A percentile compares a stretch with the other conserved stretches of the same genome.
These are phyloP conservation scores for Batrachochytrium dendrobatidis DNA, from an alignment of 371 early-diverging fungal genomes.

Conservation along the genomic window DNA sequence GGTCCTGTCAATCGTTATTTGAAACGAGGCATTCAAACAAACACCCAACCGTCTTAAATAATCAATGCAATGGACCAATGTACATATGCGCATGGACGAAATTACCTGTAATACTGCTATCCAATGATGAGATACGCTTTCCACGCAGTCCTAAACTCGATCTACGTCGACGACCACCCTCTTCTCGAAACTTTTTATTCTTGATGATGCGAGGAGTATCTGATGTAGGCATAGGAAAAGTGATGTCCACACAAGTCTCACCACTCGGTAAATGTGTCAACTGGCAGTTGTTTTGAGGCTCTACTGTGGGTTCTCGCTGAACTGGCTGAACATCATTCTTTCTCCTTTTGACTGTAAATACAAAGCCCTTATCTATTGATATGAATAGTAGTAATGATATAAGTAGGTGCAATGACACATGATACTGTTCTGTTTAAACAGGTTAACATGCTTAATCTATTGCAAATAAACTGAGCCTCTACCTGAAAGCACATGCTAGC, in stretches of 20 bases:
- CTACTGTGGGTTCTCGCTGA: background rate
- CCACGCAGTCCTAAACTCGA: background rate
- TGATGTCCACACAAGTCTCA: background rate
- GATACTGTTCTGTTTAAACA: too few species aligned
- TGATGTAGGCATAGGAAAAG: background rate
- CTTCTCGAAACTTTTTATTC: background rate
- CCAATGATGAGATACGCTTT: background rate
- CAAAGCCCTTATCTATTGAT: slow-evolving; percentile 1
- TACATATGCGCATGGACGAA: background rate
- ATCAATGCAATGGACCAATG: background rate
- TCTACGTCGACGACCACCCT: background rate
- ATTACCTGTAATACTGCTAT: background rate
- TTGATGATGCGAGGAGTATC: background rate
- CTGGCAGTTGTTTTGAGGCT: too few species aligned
- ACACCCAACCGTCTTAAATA: too few species aligned
- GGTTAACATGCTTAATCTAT: too few species aligned
- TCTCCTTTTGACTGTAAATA: background rate
- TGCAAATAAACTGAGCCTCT: too few species aligned
- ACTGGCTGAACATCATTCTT: background rate
- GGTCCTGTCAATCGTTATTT: too few species aligned
- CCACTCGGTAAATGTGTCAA: too few species aligned
- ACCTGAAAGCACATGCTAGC: too few species aligned
- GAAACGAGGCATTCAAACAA: too few species aligned
- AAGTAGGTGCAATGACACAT: too few species aligned
- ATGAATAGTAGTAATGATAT: too few species aligned